phyloP scores from a whole-genome alignment of 352 stramenopile species.

The Bremia lactucae region DNA sequence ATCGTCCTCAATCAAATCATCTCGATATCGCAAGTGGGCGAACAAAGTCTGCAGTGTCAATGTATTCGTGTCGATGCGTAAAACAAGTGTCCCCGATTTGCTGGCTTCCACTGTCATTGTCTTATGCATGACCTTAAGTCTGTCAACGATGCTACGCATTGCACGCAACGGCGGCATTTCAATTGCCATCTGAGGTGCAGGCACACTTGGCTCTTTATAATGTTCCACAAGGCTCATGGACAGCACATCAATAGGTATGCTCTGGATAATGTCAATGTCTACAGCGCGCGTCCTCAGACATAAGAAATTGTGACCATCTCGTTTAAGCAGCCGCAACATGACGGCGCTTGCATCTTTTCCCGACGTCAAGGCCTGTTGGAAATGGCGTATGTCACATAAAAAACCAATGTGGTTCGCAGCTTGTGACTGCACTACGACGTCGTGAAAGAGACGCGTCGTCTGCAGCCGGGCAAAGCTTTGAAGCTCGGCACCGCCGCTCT shows the following conservation, averaged over 20 bases:
- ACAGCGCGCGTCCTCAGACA: constrained; percentile 62
- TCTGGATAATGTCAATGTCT: constrained; percentile 82
- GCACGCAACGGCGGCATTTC: constrained; percentile 65
- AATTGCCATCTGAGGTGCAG: constrained; percentile 64
- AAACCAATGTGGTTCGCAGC: constrained; percentile 78
- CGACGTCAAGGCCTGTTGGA: constrained; percentile 63
- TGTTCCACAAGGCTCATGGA: constrained; percentile 63
- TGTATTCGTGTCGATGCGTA: constrained; percentile 60
- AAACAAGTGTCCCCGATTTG: constrained; percentile 46
- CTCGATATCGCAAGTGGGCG: constrained; percentile 56
- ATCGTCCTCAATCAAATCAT: constrained; percentile 53
- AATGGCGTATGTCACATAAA: constrained; percentile 58
- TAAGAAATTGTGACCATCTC: constrained; percentile 60
- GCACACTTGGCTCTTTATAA: constrained; percentile 66
- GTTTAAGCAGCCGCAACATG: constrained; percentile 77
- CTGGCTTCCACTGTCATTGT: constrained; percentile 70
- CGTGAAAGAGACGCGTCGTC: constrained; percentile 55
- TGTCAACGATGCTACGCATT: constrained; percentile 60
- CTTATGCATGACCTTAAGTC: constrained; percentile 64
- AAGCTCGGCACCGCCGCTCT: constrained; percentile 54
- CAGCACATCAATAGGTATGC: constrained; percentile 71
- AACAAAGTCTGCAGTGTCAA: constrained; percentile 73
- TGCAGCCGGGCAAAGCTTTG: constrained; percentile 67
- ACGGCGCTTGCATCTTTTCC: constrained; percentile 67
- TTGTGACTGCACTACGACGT: constrained; percentile 61